Evolutionary conservation across 495 filamentous ascomycete species (phyloP).

Genomic region (Penicillium antarcticum): DNA sequence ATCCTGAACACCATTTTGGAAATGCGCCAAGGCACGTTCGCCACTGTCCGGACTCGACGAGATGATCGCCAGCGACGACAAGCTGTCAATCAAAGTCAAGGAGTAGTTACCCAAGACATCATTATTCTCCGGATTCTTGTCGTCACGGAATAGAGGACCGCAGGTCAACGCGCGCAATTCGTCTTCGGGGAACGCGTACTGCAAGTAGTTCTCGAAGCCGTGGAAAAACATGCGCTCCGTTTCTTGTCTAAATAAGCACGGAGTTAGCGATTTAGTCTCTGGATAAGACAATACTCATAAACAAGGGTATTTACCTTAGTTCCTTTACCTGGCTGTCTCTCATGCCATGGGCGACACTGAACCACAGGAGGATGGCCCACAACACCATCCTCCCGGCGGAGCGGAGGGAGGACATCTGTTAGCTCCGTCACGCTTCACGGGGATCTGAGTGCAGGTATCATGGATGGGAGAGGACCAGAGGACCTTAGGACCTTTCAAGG

Average conservation of each 20-base stretch:
- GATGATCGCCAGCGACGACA: conserved; percentile 89
- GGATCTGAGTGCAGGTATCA: conserved; percentile 25
- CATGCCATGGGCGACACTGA: conserved; percentile 39
- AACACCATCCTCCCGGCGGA: conserved; percentile 35
- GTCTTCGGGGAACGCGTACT: conserved; percentile 92
- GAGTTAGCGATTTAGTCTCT: conserved; percentile 6
- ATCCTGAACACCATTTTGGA: conserved; percentile 74
- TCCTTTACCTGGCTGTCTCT: conserved; percentile 36
- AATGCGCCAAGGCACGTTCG: conserved; percentile 65
- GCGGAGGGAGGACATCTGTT: conserved; percentile 35
- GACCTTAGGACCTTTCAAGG: not conserved
- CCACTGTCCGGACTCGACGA: conserved; percentile 62
- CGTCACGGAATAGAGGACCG: conserved; percentile 75
- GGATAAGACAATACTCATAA: not conserved
- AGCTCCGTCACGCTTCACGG: conserved; percentile 46
- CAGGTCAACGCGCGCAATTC: conserved; percentile 90
- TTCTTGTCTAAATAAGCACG: conserved; percentile 53
- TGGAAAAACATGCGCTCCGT: conserved; percentile 95
- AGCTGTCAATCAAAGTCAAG: conserved; percentile 88
- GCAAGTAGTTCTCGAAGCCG: conserved; percentile 93
- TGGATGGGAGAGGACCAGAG: conserved; percentile 17
- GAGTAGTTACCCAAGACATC: conserved; percentile 97
- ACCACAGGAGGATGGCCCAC: conserved; percentile 43
- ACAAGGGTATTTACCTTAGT: conserved; percentile 31
- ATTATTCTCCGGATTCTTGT: conserved; percentile 81